Evolutionary conservation across 768 basidiomycete species (phyloP).

Genomic region (Tricholoma furcatifolium): DNA sequence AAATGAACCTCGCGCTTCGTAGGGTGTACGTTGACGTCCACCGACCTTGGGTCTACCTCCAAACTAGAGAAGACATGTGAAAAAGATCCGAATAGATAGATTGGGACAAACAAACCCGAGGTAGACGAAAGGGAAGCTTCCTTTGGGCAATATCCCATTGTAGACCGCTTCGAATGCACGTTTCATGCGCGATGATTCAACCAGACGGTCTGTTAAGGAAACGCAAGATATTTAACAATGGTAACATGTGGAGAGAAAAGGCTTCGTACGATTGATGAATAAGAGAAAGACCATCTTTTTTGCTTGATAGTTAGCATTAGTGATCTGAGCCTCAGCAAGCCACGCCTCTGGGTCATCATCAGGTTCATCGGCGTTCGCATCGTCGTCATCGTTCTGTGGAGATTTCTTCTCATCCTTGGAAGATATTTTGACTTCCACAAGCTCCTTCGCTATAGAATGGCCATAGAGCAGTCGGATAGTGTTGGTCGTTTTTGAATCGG

Average conservation of each 20-base stretch:
- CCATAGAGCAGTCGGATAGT: constrained; percentile 84
- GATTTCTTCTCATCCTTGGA: constrained; percentile 22
- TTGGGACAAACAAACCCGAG: constrained; percentile 56
- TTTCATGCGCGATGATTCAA: constrained; percentile 86
- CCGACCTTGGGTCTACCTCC: constrained; percentile 78
- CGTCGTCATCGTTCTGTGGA: constrained; percentile 23
- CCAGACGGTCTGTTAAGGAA: constrained; percentile 70
- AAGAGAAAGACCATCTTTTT: constrained; percentile 85
- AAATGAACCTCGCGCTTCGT: constrained; percentile 98
- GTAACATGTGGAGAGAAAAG: not conserved
- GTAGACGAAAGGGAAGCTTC: constrained; percentile 88
- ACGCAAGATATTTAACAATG: not conserved
- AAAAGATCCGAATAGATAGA: not conserved
- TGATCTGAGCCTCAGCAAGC: constrained; percentile 74
- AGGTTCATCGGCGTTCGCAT: constrained; percentile 28
- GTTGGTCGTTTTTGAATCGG: constrained; percentile 58
- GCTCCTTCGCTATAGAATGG: constrained; percentile 73
- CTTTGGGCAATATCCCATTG: constrained; percentile 83
- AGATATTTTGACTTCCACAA: constrained; percentile 47
- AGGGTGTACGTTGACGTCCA: constrained; percentile 98
- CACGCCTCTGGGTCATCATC: constrained; percentile 50
- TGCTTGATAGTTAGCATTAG: constrained; percentile 84
- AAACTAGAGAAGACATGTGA: constrained; percentile 45
- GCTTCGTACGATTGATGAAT: constrained; percentile 92
- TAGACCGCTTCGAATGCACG: constrained; percentile 87